These are phyloP conservation scores for Boletus pseudopeckii DNA, from an alignment of 768 basidiomycete species.

Conservation along the genomic window DNA sequence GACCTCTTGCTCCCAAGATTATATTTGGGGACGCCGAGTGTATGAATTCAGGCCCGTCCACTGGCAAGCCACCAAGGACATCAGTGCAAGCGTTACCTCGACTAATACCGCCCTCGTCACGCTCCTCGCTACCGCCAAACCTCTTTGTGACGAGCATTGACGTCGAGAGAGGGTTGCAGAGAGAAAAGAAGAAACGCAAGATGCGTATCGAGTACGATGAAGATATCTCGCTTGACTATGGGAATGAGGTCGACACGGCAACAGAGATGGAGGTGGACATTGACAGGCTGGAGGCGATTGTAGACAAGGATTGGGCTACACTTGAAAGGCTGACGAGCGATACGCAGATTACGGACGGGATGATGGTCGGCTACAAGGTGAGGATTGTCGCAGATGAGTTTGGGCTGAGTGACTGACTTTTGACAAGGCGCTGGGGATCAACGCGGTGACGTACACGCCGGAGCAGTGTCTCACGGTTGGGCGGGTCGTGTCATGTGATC, in stretches of 20 bases:
- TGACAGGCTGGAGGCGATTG: conserved; percentile 9
- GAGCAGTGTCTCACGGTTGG: conserved; percentile 53
- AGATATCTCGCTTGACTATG: conserved; percentile 12
- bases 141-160: conserved; percentile 72
- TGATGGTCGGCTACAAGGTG: conserved; percentile 51
- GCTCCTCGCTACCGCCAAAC: conserved; percentile 52
- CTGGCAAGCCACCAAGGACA: too few relatives aligned
- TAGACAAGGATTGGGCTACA: conserved; percentile 15
- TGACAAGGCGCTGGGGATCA: conserved; percentile 48
- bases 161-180: conserved; percentile 47
- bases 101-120: conserved; percentile 64
- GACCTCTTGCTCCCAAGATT: conserved; percentile 48
- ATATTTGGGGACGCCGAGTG: conserved; percentile 36
- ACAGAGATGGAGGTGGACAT: background rate
- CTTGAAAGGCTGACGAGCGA: conserved; percentile 23
- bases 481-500: conserved; percentile 29
- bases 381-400: too few relatives aligned
- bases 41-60: too few relatives aligned
- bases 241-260: background rate
- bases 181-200: conserved; percentile 37
- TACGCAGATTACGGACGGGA: conserved; percentile 29
- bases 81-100: conserved; percentile 21
- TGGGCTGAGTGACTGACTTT: too few relatives aligned
- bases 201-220: conserved; percentile 35
- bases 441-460: conserved; percentile 56